Base-by-base conservation (phyloP, 2,329 filamentous ascomycete species). In the Bipolaris victoriae region DNA sequence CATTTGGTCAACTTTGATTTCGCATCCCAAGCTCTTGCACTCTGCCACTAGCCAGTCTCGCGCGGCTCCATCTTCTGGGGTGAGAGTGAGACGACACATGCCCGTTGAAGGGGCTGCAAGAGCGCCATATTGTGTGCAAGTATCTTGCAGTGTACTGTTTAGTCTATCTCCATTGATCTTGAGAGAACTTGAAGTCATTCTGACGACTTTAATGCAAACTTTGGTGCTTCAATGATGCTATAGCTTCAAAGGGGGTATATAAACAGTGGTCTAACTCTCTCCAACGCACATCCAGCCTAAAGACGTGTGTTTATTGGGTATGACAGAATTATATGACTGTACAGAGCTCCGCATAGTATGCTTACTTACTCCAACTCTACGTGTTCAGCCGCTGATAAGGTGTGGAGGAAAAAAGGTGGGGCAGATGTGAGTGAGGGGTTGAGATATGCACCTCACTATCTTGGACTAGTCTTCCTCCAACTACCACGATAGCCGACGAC, bases 1-100 rank as follows among this genome's bases (percentile, higher is more conserved):
- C 64, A 73, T 74, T 46, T 74, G 61, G 56, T 77, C 72, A n/a
- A 76, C 57, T 48, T 70, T 72, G 24, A 75, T 48, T 9, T 69
- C 61, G 41, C 72, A 73, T 35, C 70, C 71, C 26, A 71, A 43
- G 22, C 40, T 61, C 26, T 63, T 68, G 40, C 69, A 69, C 51
- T 74, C 66, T 24, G 31, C 26, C 2, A 73, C 67, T 9, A 75
- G 61, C 72, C 71, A 74, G 55, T 73, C 69, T 45, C 72, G 58
- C 2, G 64, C 62, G 13, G 64, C 41, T 50, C 73, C 72, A 39
- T 74, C 70, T 33, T 71, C 70, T 20, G 56, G 49, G 7, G 63
- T 73, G 11, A 93, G 80, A 1, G 89, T 80, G 1, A 93, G 82
- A 1, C 90, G 86, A 36, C 86, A 84, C 90, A 94, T 93, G 58